Evolutionary conservation across 768 basidiomycete species (phyloP).

Genomic region (Boletus reticuloceps): DNA sequence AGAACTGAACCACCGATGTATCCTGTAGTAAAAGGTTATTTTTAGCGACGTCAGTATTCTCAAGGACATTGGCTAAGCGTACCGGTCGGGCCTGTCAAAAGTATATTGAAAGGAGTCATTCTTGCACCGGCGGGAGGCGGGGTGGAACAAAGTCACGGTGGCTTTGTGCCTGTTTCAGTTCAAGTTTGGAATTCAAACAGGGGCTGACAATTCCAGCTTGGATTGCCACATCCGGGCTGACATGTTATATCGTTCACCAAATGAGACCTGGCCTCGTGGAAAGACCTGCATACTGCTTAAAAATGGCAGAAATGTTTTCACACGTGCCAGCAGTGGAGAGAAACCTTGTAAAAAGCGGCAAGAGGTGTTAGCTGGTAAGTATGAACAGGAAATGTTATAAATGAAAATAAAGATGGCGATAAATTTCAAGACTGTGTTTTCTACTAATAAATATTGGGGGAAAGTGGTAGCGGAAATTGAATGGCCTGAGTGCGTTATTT

Average conservation of each 20-base stretch:
- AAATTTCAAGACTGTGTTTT: too few species aligned
- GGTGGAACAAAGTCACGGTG: background rate
- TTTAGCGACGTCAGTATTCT: background rate
- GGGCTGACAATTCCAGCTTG: conserved; percentile 5
- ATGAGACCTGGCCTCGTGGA: too few species aligned
- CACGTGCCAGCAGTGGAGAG: too few species aligned
- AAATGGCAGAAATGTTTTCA: too few species aligned
- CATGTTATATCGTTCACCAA: too few species aligned
- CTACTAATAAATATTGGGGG: too few species aligned
- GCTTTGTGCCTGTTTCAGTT: background rate
- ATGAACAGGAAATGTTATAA: too few species aligned
- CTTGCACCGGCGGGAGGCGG: background rate
- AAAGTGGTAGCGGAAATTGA: too few species aligned
- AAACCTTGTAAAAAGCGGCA: too few species aligned
- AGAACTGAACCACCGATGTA: conserved; percentile 60
- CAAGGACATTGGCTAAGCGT: background rate
- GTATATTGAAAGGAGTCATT: conserved; percentile 12
- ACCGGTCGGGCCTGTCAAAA: conserved; percentile 23
- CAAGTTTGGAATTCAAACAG: background rate
- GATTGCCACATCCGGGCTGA: background rate
- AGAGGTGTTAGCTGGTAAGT: too few species aligned
- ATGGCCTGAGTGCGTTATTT: conserved; percentile 15
- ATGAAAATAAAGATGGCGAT: too few species aligned
- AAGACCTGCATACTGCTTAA: too few species aligned
- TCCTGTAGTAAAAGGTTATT: conserved; percentile 28